Conservation (phyloP, 306 rosid genomes). For the Quillaja saponaria region DNA sequence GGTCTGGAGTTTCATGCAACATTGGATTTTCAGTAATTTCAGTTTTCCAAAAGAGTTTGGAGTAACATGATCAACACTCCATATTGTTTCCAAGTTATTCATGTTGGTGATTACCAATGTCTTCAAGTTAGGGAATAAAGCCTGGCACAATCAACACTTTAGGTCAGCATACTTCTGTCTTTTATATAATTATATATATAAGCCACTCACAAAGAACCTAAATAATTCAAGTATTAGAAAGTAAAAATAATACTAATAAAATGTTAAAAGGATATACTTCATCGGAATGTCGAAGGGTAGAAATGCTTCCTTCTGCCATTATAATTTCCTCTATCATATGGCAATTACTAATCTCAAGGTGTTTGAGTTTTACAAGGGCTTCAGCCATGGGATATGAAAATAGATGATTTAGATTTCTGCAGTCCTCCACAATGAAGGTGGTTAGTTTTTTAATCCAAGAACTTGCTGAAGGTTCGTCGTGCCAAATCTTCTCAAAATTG, state of each 20-base stretch:
- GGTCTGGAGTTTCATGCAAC: neutral
- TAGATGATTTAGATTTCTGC: neutral
- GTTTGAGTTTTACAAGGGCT: neutral
- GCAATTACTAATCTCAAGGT: neutral
- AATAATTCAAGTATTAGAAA: neutral
- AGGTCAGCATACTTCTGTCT: neutral
- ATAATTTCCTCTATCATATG: conserved; percentile 17
- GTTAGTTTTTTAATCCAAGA: neutral
- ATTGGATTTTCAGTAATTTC: neutral
- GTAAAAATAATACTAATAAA: neutral
- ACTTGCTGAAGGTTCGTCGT: neutral
- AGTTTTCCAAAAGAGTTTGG: conserved; percentile 1
- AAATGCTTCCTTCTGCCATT: neutral
- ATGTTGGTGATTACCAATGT: neutral
- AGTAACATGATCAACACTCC: neutral
- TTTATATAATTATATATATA: neutral
- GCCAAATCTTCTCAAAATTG: conserved; percentile 4
- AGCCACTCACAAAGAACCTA: no score
- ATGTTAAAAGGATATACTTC: neutral
- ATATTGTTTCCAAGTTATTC: neutral
- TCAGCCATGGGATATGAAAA: neutral
- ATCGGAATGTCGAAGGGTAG: no score
- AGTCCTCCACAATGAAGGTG: neutral
- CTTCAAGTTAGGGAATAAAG: conserved; percentile 5
- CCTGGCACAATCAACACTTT: neutral